Evolutionary conservation across 139 green algal species (phyloP), one percentile per base, ranked within the genome.

Genomic region (Coelastrella sp.): DNA sequence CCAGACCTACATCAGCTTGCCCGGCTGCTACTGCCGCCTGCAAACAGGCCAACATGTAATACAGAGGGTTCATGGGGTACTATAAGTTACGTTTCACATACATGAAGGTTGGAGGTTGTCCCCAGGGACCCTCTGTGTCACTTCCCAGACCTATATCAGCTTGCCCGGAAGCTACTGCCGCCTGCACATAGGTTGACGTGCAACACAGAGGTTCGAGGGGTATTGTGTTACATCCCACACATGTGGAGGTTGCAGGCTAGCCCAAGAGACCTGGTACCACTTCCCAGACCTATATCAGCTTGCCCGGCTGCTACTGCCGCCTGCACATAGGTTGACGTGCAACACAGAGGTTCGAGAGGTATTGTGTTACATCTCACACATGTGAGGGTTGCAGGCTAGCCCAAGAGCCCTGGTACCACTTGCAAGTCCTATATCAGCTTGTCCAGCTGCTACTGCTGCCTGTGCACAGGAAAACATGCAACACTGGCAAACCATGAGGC

Each of bases 111-210:
- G 32, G 0, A 47, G 32, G 32, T 47, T 47, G 32, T 47, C 32
- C 32, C 32, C 32, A 47, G 32, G 94, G 97, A 61, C 81, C 81
- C 8, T 93, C 98, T 10, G 98, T 99, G 92, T 99, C 98, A 76
- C 95, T 97, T 73, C 98, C 98, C 8, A 99, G 90, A 0, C 93
- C 95, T 57, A 98, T 82, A 89, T 97, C 95, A 2, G 96, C 96
- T 54, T 96, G 80, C 0, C 94, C 95, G 23, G 92, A 93, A 3
- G 97, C 97, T 56, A 97, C 96, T 13, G 96, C 97, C 16, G 93
- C 92, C 95, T 97, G 93, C 71, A 77, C 1, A 71, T 19, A 71
- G 61, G 61, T 71, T 47, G 32, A 47, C 32, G 32, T 47, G 32
- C 32, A 47, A 47, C 32, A 47, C 32, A 47, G 32, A 47, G 32